Evolutionary conservation across 768 basidiomycete species (phyloP), one percentile per base, ranked within the genome.

Genomic region (Mycena crocata): DNA sequence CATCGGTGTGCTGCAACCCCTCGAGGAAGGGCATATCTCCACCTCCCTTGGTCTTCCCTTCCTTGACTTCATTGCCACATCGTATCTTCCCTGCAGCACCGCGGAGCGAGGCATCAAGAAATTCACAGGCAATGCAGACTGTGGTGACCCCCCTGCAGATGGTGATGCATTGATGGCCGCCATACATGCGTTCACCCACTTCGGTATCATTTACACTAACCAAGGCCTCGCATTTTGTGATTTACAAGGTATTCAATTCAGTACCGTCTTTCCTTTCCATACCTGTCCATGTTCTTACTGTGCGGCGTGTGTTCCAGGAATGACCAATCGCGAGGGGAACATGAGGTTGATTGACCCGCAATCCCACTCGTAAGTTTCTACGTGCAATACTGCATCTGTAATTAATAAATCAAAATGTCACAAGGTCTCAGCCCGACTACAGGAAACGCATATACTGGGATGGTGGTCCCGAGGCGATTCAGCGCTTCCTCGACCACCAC

Each of bases 141-240:
- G 66, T 28, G 64, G 74, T 3, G 10, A 17, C 12, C 26, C 39
- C n/a, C 26, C 62, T 42, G 2, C n/a, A n/a, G n/a, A n/a, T n/a
- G n/a, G 50, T 7, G 61, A 75, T 34, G 2, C 46, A 2, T 21
- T 73, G 34, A 71, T 71, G 14, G 40, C 52, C 17, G 61, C 66
- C 21, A 62, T 75, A 21, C 74, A 75, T 61, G 68, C 72, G 1
- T 73, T 75, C 35, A 67, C 74, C 1, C 74, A 74, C 45, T 67
- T 50, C 19, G 32, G 30, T 5, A 21, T 50, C 1, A 1, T 35
- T 0, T 62, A 57, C 37, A 62, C 66, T 2, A n/a, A 13, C 0
- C 21, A 57, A 1, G 10, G 23, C 2, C 32, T 57, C 0, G 55
- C 58, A 1, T 50, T 67, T 23, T 67, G 66, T 21, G 66, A 67